Percentiles rank a stretch among this genome's conserved stretches.
Evolutionary conservation across 2,329 filamentous ascomycete species (phyloP).

Genomic region (Alternaria sp.): DNA sequence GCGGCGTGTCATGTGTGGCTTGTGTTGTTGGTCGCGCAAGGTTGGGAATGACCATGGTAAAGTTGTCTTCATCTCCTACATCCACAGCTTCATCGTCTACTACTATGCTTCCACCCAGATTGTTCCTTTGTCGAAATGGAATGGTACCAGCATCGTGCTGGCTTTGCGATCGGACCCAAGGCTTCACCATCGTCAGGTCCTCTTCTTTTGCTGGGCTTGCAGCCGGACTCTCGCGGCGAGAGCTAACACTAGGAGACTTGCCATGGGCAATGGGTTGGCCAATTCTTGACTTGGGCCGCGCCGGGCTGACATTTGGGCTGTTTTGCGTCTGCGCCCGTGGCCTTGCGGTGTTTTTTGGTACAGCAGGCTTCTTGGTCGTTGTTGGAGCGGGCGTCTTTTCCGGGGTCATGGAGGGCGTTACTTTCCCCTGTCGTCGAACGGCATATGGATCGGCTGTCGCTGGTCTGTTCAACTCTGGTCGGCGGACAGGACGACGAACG

Average conservation of each 20-base stretch:
- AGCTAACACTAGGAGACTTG: conserved; percentile 43
- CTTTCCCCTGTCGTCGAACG: conserved; percentile 50
- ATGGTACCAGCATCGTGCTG: conserved; percentile 41
- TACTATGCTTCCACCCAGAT: conserved; percentile 50
- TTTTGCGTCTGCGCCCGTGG: conserved; percentile 47
- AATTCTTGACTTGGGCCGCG: conserved; percentile 49
- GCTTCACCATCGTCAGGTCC: conserved; percentile 59
- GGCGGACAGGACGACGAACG: conserved; percentile 60
- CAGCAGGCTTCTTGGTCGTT: conserved; percentile 49
- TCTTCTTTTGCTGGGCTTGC: conserved; percentile 54
- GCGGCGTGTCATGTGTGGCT: conserved; percentile 43
- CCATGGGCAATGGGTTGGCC: conserved; percentile 40
- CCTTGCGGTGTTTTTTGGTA: conserved; percentile 42
- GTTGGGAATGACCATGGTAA: conserved; percentile 61
- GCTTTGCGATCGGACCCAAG: conserved; percentile 51
- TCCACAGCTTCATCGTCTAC: conserved; percentile 52
- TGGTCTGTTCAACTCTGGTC: conserved; percentile 59
- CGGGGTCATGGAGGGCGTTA: conserved; percentile 59
- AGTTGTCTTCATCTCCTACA: conserved; percentile 57
- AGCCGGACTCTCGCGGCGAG: conserved; percentile 45
- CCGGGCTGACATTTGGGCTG: conserved; percentile 49
- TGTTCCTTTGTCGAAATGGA: conserved; percentile 51
- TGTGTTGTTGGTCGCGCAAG: conserved; percentile 43
- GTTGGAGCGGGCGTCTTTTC: conserved; percentile 54
- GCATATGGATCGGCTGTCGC: conserved; percentile 65